These are phyloP conservation scores for Drechslerella coelobrocha DNA, from an alignment of 2,329 filamentous ascomycete genomes.

Conservation along the genomic window DNA sequence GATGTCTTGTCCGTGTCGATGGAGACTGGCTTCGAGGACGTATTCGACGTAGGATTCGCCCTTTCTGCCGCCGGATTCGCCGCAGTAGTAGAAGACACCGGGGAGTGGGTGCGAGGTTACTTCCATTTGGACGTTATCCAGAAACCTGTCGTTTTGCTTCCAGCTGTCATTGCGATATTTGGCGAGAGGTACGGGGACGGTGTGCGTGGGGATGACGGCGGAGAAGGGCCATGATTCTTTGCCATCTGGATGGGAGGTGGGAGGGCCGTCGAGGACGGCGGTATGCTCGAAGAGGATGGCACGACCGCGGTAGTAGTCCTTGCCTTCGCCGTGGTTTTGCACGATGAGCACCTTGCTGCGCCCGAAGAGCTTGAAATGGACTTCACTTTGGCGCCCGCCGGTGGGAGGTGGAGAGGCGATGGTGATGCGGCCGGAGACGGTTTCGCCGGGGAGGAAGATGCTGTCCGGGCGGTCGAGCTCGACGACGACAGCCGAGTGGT, in stretches of 20 bases:
- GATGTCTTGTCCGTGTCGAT: not conserved
- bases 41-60: constrained; percentile 38
- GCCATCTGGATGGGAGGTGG: constrained; percentile 1
- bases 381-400: constrained; percentile 1
- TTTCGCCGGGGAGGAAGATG: constrained; percentile 35
- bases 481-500: constrained; percentile 21
- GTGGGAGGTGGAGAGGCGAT: not conserved
- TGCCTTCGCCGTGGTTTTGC: constrained; percentile 27
- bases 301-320: constrained; percentile 41
- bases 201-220: constrained; percentile 31
- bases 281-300: constrained; percentile 24
- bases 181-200: constrained; percentile 6
- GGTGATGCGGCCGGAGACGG: constrained; percentile 13
- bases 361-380: constrained; percentile 32
- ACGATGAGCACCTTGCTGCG: constrained; percentile 39
- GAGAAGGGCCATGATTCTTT: constrained; percentile 15
- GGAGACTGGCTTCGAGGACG: constrained; percentile 33
- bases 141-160: constrained; percentile 37
- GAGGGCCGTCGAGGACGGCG: constrained; percentile 25
- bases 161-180: constrained; percentile 19
- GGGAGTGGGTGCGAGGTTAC: constrained; percentile 25
- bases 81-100: constrained; percentile 40
- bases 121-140: constrained; percentile 44
- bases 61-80: constrained; percentile 14
- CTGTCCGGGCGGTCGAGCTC: constrained; percentile 12